A percentile compares a stretch with the other conserved stretches of the same genome.
These are phyloP conservation scores for Exobasidium cylindrosporum DNA, from an alignment of 1,284 basidiomycete genomes.

Conservation along the genomic window DNA sequence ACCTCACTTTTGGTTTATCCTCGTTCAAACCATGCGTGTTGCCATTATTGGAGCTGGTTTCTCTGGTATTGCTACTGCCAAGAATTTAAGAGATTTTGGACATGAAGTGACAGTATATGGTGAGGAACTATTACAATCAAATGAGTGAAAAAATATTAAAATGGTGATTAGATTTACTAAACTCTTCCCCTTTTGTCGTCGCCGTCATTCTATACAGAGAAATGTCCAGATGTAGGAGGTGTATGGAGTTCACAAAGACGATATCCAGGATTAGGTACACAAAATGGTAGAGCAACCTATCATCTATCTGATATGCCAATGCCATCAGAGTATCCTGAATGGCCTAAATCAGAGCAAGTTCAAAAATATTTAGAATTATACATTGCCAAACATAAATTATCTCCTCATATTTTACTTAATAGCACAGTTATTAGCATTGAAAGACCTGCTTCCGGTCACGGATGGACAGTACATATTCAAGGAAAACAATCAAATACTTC, in stretches of 20 bases:
- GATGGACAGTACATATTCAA: not conserved
- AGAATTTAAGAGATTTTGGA: constrained; percentile 31
- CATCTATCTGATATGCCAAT: constrained; percentile 39
- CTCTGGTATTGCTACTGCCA: constrained; percentile 33
- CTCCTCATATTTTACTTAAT: constrained; percentile 24
- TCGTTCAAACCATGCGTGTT: constrained; percentile 32
- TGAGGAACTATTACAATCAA: no score
- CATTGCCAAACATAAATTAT: constrained; percentile 30
- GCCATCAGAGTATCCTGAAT: constrained; percentile 38
- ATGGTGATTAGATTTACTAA: no score
- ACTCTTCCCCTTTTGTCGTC: no score
- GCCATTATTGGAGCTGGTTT: constrained; percentile 35
- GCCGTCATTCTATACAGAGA: no score
- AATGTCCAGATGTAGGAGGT: constrained; percentile 27
- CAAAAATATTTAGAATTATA: constrained; percentile 39
- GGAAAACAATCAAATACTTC: constrained; percentile 6
- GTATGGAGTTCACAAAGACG: constrained; percentile 34
- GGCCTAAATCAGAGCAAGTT: constrained; percentile 41
- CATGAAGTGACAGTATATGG: constrained; percentile 32
- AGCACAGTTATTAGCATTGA: constrained; percentile 22
- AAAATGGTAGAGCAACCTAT: constrained; percentile 46
- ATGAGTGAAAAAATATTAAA: no score
- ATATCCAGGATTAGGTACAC: constrained; percentile 41
- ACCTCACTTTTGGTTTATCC: no score
- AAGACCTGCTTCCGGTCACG: no score